Evolutionary conservation across 1,284 basidiomycete species (phyloP).

Genomic region (Ganoderma meredithae): DNA sequence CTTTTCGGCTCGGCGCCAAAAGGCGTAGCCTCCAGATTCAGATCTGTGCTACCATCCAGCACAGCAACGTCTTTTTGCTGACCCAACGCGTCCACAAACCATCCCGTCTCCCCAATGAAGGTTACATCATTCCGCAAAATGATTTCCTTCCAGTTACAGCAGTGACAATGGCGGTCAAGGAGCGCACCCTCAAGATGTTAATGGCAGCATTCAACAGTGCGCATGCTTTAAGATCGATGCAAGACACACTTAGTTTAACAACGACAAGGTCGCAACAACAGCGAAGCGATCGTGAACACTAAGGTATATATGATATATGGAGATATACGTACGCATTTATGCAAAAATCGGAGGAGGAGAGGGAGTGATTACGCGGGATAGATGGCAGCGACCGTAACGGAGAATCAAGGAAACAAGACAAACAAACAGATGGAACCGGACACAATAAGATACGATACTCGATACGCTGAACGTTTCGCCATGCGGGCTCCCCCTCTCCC

Average conservation of each 20-base stretch:
- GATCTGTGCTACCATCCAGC: background rate
- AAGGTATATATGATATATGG: slow-evolving; percentile 5
- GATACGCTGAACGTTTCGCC: background rate
- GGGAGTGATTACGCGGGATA: background rate
- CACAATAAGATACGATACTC: slow-evolving; percentile 1
- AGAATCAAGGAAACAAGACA: background rate
- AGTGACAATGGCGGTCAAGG: too few relatives aligned
- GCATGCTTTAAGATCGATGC: background rate
- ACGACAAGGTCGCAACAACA: background rate
- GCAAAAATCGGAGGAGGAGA: background rate
- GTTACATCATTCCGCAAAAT: too few relatives aligned
- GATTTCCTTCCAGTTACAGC: too few relatives aligned
- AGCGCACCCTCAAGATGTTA: background rate
- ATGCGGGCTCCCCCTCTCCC: background rate
- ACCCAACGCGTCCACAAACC: too few relatives aligned
- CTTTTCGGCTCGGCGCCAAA: background rate
- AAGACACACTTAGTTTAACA: background rate
- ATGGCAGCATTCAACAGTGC: background rate
- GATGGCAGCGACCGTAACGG: background rate
- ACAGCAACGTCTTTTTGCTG: background rate
- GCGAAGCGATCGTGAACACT: background rate
- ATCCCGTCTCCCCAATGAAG: too few relatives aligned
- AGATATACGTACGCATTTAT: slow-evolving; percentile 3
- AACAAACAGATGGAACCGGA: background rate
- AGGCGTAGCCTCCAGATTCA: background rate